Base-by-base conservation (phyloP, 2,329 filamentous ascomycete genomes). In the Paraphoma chrysanthemicola region DNA sequence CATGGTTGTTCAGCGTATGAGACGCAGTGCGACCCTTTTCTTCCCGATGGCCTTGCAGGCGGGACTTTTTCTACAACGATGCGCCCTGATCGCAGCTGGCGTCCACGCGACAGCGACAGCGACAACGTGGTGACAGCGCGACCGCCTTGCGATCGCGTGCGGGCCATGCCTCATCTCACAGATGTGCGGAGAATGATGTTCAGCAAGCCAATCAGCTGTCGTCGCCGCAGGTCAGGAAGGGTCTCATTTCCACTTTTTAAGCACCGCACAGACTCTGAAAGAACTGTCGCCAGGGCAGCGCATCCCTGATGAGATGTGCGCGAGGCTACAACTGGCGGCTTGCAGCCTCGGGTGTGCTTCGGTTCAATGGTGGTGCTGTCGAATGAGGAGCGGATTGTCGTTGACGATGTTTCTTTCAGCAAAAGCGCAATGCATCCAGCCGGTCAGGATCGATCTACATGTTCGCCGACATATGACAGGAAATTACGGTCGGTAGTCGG, bases 191-290 rank as follows among this genome's bases (percentile, higher is more conserved):
- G 58, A 58, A 59, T 50, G 47, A 56, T 55, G 47, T 53, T 61
- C 59, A 62, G 51, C 55, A 55, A 59, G 44, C 71, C 66, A 73
- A 74, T 74, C 63, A 69, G 36, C 9, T 1, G 3, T 14, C 14
- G 31, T 30, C 33, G 44, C 33, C 36, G n/a, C 17, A 41, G 23
- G 44, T 29, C 53, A 59, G 57, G 23, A 42, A 50, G 48, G 45
- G 56, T 57, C 64, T 63, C 57, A 72, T 73, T 74, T 73, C 72
- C 71, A 70, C 70, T 72, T 69, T 71, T 68, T 70, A 71, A 69
- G 64, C 67, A 66, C 54, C 50, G 53, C 62, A 61, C 57, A 53
- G 65, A 30, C 55, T 55, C 41, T 33, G 50, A 51, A 44, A 38
- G 29, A 52, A 30, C 44, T 51, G 59, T 63, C 55, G 56, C 56